Evolutionary conservation across 2,329 filamentous ascomycete genomes (phyloP).

Genomic region (Ophiocordyceps sinensis): DNA sequence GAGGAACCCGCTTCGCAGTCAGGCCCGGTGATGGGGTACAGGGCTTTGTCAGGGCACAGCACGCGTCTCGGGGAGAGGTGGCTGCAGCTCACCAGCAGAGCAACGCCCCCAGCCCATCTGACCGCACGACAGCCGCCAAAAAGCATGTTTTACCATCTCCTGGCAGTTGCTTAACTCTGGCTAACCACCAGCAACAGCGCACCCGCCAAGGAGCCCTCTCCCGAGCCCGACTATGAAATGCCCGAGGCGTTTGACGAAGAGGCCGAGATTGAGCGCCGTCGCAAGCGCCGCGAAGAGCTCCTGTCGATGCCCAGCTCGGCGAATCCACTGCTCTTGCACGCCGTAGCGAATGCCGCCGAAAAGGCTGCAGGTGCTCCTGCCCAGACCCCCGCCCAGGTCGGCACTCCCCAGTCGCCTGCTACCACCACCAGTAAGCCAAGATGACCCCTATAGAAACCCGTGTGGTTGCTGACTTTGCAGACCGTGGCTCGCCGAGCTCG

Average conservation of each 20-base stretch:
- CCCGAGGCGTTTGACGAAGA: constrained; percentile 61
- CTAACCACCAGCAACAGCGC: constrained; percentile 2
- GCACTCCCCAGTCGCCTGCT: constrained; percentile 28
- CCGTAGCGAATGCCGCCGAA: constrained; percentile 34
- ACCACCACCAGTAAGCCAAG: no score
- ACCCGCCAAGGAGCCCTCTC: constrained; percentile 12
- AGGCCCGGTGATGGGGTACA: no score
- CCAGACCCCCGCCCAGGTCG: constrained; percentile 13
- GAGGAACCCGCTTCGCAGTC: no score
- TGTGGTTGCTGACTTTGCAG: constrained; percentile 14
- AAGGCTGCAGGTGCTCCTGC: constrained; percentile 42
- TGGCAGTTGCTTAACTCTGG: not conserved
- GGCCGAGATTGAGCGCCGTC: constrained; percentile 70
- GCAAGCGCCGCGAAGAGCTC: constrained; percentile 71
- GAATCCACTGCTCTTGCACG: constrained; percentile 61
- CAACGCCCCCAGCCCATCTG: no score
- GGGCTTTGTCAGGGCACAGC: no score
- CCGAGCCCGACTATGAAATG: constrained; percentile 33
- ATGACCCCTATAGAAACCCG: constrained; percentile 2
- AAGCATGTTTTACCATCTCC: not conserved
- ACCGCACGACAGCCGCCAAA: not conserved
- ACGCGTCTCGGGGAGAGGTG: no score
- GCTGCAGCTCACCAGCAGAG: no score
- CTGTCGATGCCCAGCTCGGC: constrained; percentile 67
- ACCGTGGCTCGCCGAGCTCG: constrained; percentile 25